A percentile compares a stretch with the other conserved stretches of the same genome.
Conservation (phyloP, 306 rosid genomes). For the Glycyrrhiza uralensis region DNA sequence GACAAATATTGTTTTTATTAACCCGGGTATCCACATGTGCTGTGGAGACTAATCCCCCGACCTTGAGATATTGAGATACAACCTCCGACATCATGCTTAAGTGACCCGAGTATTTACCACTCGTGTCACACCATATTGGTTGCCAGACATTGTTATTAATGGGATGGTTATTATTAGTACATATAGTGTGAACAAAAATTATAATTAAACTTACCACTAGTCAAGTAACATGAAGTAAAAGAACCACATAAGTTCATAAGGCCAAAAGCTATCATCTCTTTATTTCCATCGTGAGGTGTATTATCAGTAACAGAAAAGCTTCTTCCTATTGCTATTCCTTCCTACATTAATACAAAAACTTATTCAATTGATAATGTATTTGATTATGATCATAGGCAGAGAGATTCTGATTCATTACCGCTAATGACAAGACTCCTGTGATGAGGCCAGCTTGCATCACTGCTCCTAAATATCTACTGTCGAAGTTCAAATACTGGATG, state of each 20-base stretch:
- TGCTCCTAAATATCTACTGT: constrained; percentile 41
- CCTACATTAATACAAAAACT: constrained; percentile 36
- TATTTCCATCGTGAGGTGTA: constrained; percentile 84
- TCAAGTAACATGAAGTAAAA: constrained; percentile 82
- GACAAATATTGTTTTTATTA: too few species aligned
- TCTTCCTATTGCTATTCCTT: constrained; percentile 96
- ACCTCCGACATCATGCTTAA: too few species aligned
- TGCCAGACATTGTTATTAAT: too few species aligned
- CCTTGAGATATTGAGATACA: too few species aligned
- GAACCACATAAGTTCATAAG: constrained; percentile 83
- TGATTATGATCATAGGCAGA: not conserved
- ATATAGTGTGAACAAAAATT: not conserved
- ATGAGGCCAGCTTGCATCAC: constrained; percentile 48
- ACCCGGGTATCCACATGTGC: too few species aligned
- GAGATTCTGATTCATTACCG: constrained; percentile 43
- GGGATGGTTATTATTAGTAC: too few species aligned
- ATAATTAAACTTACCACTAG: constrained; percentile 57
- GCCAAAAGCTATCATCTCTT: constrained; percentile 88
- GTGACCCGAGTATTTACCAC: too few species aligned
- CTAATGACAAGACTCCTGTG: constrained; percentile 70
- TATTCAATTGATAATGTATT: not conserved
- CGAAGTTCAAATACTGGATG: constrained; percentile 46
- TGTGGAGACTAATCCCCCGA: too few species aligned
- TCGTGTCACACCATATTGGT: too few species aligned
- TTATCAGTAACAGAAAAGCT: constrained; percentile 67